These are phyloP conservation scores for Geotrichum ghanense DNA, from an alignment of 805 yeast genomes.

Conservation along the genomic window DNA sequence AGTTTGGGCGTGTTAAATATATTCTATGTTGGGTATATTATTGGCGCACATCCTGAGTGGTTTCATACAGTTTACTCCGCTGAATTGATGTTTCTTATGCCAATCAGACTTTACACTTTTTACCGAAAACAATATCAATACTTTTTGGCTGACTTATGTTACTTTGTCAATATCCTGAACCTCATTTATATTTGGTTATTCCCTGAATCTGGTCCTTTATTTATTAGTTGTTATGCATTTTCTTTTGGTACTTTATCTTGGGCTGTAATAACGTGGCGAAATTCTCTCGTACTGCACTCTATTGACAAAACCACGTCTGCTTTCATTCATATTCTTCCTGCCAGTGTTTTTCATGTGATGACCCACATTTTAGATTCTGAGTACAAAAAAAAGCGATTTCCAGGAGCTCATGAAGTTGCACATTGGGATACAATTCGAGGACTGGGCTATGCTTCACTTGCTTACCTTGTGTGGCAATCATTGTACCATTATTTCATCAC, in stretches of 20 bases:
- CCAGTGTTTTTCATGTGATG: slow-evolving; percentile 73
- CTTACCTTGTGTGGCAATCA: slow-evolving; percentile 84
- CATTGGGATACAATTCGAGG: slow-evolving; percentile 66
- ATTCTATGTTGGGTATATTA: slow-evolving; percentile 59
- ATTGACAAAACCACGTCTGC: slow-evolving; percentile 88
- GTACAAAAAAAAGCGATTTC: slow-evolving; percentile 47
- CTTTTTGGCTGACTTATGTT: slow-evolving; percentile 86
- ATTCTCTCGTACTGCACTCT: slow-evolving; percentile 82
- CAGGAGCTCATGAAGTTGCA: slow-evolving; percentile 63
- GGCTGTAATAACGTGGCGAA: slow-evolving; percentile 94
- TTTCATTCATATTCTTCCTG: slow-evolving; percentile 85
- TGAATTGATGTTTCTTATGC: slow-evolving; percentile 55
- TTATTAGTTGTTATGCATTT: slow-evolving; percentile 74
- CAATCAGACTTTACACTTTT: slow-evolving; percentile 74
- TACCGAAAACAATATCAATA: slow-evolving; percentile 72
- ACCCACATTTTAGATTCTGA: slow-evolving; percentile 61
- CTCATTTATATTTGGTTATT: slow-evolving; percentile 70
- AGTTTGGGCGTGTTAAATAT: slow-evolving; percentile 58
- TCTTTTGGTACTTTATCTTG: slow-evolving; percentile 82
- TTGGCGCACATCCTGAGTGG: slow-evolving; percentile 66
- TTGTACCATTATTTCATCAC: slow-evolving; percentile 88
- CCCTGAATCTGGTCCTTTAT: slow-evolving; percentile 62
- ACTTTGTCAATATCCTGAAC: slow-evolving; percentile 69
- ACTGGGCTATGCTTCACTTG: slow-evolving; percentile 64
- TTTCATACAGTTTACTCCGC: slow-evolving; percentile 68